These are phyloP conservation scores for Boletus insuetus DNA, from an alignment of 768 basidiomycete genomes.

Conservation along the genomic window DNA sequence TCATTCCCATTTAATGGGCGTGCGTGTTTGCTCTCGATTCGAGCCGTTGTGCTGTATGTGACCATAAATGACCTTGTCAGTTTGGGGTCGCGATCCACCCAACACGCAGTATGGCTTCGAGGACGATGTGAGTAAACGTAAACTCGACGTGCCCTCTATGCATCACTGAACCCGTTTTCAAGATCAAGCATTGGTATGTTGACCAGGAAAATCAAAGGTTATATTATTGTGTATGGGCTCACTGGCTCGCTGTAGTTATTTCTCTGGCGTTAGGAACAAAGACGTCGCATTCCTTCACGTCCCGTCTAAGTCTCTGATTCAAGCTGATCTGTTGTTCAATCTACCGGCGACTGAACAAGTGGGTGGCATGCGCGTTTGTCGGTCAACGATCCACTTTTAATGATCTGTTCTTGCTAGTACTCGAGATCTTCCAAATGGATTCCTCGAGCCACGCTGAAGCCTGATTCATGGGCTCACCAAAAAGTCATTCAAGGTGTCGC, in stretches of 20 bases:
- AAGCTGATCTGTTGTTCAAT: slow-evolving; percentile 85
- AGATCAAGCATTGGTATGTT: slow-evolving; percentile 52
- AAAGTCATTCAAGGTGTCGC: slow-evolving; percentile 18
- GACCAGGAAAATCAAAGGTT: neutral
- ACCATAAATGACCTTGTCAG: slow-evolving; percentile 22
- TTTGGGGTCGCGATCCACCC: slow-evolving; percentile 62
- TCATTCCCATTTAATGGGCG: slow-evolving; percentile 62
- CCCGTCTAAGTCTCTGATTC: slow-evolving; percentile 66
- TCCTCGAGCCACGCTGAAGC: slow-evolving; percentile 26
- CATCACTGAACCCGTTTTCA: neutral
- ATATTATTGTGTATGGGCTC: neutral
- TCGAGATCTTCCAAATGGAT: slow-evolving; percentile 36
- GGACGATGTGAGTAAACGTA: slow-evolving; percentile 46
- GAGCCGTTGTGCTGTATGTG: neutral
- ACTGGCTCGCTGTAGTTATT: slow-evolving; percentile 45
- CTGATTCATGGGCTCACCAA: slow-evolving; percentile 31
- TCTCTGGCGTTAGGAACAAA: slow-evolving; percentile 68
- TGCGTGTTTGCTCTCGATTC: slow-evolving; percentile 29
- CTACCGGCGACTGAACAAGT: slow-evolving; percentile 78
- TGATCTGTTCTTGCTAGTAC: slow-evolving; percentile 29
- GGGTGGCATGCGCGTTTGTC: neutral
- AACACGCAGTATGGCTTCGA: slow-evolving; percentile 76
- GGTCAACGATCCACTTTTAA: neutral
- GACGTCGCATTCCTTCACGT: slow-evolving; percentile 83
- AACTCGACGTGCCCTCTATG: neutral